A percentile compares a stretch with the other conserved stretches of the same genome.
phyloP scores from a whole-genome alignment of 148 eudicot genomes.

The Fallopia convolvulus region DNA sequence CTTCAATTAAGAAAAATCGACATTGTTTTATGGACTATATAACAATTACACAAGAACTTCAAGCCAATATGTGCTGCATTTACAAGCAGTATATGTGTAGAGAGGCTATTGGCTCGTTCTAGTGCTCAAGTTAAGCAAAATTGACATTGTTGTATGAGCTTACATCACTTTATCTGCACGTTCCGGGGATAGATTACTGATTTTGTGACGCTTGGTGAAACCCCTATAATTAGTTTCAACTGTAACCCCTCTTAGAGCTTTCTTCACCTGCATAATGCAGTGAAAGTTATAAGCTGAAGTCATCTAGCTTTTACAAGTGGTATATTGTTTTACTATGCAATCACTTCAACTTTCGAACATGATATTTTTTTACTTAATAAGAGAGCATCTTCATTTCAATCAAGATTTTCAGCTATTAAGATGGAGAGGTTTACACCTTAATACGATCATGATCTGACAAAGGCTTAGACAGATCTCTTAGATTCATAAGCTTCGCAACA shows the following conservation, averaged over 20 bases:
- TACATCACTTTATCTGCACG: slow-evolving; percentile 41
- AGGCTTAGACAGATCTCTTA: slow-evolving; percentile 32
- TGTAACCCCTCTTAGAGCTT: slow-evolving; percentile 42
- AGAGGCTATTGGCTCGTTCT: not conserved
- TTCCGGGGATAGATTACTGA: slow-evolving; percentile 38
- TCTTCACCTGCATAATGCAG: slow-evolving; percentile 36
- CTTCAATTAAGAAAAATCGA: not conserved
- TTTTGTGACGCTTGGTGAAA: slow-evolving; percentile 31
- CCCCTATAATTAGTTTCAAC: slow-evolving; percentile 35
- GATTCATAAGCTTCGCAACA: slow-evolving; percentile 23
- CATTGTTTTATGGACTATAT: not conserved
- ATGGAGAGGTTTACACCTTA: slow-evolving; percentile 32
- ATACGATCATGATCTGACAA: slow-evolving; percentile 44
- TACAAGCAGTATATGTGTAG: not conserved
- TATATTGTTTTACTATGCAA: not conserved
- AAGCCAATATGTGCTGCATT: not conserved
- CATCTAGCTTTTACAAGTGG: not conserved
- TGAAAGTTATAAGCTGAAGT: not conserved
- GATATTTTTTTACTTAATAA: not conserved
- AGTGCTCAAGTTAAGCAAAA: too few relatives aligned
- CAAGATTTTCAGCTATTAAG: not conserved
- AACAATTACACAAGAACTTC: not conserved
- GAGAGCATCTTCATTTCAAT: not conserved
- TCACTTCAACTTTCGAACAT: not conserved
- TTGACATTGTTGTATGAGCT: slow-evolving; percentile 12